Base-by-base conservation (phyloP, 2,329 filamentous ascomycete genomes). In the Nothopassalora personata region DNA sequence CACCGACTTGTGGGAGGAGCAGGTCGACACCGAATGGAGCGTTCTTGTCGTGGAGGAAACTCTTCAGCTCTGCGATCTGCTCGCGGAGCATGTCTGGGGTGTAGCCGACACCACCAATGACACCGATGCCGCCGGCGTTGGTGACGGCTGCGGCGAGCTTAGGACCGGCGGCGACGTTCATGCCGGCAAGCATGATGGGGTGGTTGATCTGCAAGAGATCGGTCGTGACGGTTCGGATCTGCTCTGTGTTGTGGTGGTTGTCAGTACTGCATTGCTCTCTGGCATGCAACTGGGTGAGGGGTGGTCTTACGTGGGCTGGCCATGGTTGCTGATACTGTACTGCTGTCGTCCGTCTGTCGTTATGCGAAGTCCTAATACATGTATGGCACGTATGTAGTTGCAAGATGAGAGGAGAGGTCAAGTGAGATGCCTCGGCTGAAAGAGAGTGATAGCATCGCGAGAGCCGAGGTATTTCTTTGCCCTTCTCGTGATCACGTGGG, bases 201-300 rank as follows among this genome's bases (percentile, higher is more conserved):
- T 99, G 94, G 76, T 96, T 90, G 84, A 99, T 97, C 82, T 91
- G 90, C 79, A 99, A 89, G 66, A 97, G 89, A 84, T 97, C 93
- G 69, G 94, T 99, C 71, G 92, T 82, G 67, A 90, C 86, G 56
- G 94, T 99, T 72, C 90, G 90, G 77, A 99, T 88, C 81, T 90
- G 83, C 80, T 94, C 90, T 93, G 76, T 23, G 51, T n/a, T n/a
- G n/a, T n/a, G 23, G 23, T 49, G 49, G 49, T 34, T 4, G 49
- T 51, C 49, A 51, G 49, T 15, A n/a, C n/a, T n/a, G n/a, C 49
- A 34, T 19, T n/a, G 49, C 30, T 31, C 50, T 33, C 23, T 9
- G 50, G 54, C 65, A 68, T 62, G 73, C 74, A 54, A 66, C 62
- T 52, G 55, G 57, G 28, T 69, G 66, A n/a, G n/a, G n/a, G 60